These are phyloP conservation scores for Naganishia kalamii DNA, from an alignment of 768 basidiomycete genomes.

Conservation along the genomic window DNA sequence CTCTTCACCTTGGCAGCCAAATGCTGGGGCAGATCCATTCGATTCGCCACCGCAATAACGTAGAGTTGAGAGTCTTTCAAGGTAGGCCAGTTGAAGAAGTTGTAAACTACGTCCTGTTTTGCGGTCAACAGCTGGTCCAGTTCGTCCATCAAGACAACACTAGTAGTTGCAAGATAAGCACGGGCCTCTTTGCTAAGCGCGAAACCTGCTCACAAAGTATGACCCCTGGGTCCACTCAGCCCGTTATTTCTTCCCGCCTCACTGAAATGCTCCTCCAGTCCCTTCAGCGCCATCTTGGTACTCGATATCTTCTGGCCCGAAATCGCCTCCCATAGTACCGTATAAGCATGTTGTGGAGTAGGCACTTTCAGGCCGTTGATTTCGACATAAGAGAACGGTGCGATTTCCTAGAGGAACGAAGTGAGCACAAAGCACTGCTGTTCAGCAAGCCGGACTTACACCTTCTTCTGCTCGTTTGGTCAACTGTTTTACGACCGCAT, in stretches of 20 bases:
- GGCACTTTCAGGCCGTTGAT: constrained; percentile 93
- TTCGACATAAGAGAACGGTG: constrained; percentile 92
- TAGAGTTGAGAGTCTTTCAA: constrained; percentile 78
- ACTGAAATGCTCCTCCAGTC: constrained; percentile 71
- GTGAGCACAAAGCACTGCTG: background rate
- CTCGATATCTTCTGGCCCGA: constrained; percentile 64
- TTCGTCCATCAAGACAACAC: constrained; percentile 97
- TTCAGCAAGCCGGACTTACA: constrained; percentile 50
- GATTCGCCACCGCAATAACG: constrained; percentile 94
- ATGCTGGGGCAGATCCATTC: constrained; percentile 94
- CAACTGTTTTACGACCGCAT: constrained; percentile 80
- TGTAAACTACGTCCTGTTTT: constrained; percentile 97
- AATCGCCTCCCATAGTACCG: constrained; percentile 85
- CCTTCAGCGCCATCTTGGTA: constrained; percentile 75
- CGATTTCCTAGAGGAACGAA: constrained; percentile 61
- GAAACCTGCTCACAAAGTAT: constrained; percentile 72
- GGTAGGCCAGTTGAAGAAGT: constrained; percentile 99
- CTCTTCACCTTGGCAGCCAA: constrained; percentile 88
- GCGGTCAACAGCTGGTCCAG: constrained; percentile 91
- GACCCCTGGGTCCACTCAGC: constrained; percentile 61
- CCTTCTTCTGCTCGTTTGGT: constrained; percentile 78
- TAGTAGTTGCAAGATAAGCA: constrained; percentile 41
- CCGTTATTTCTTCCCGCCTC: constrained; percentile 53
- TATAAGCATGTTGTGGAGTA: constrained; percentile 87
- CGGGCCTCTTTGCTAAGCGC: background rate